These are phyloP conservation scores for Fusarium hainanense DNA, from an alignment of 2,329 filamentous ascomycete species.

Conservation along the genomic window DNA sequence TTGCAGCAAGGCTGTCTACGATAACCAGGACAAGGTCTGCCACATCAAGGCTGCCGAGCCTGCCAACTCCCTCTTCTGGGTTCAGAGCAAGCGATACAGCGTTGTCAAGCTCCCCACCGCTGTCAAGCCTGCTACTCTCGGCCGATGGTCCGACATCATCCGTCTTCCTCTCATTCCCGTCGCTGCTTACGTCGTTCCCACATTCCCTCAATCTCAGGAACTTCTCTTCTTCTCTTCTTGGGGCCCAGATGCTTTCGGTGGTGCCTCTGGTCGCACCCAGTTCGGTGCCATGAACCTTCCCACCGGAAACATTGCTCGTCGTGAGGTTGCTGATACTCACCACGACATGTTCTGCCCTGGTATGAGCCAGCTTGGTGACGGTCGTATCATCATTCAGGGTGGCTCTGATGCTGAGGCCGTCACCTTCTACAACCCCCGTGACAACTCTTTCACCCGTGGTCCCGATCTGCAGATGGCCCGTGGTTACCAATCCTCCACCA, in stretches of 20 bases:
- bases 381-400: slow-evolving; percentile 63
- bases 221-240: slow-evolving; percentile 37
- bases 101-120: slow-evolving; percentile 15
- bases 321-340: slow-evolving; percentile 55
- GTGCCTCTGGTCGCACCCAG: slow-evolving; percentile 31
- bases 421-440: slow-evolving; percentile 58
- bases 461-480: slow-evolving; percentile 59
- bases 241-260: slow-evolving; percentile 31
- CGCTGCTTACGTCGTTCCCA: slow-evolving; percentile 34
- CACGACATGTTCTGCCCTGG: slow-evolving; percentile 69
- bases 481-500: slow-evolving; percentile 64
- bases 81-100: slow-evolving; percentile 27
- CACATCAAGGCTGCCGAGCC: slow-evolving; percentile 33
- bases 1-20: slow-evolving; percentile 37
- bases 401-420: slow-evolving; percentile 62
- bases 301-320: slow-evolving; percentile 15
- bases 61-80: slow-evolving; percentile 29
- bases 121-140: background rate
- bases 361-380: slow-evolving; percentile 60
- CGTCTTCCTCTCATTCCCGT: slow-evolving; percentile 32
- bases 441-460: slow-evolving; percentile 53
- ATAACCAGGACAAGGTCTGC: slow-evolving; percentile 36
- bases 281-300: slow-evolving; percentile 22
- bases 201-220: slow-evolving; percentile 23
- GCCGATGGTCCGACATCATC: slow-evolving; percentile 32